Conservation (phyloP, 345 rosid genomes). For the Salix koriyanagi region DNA sequence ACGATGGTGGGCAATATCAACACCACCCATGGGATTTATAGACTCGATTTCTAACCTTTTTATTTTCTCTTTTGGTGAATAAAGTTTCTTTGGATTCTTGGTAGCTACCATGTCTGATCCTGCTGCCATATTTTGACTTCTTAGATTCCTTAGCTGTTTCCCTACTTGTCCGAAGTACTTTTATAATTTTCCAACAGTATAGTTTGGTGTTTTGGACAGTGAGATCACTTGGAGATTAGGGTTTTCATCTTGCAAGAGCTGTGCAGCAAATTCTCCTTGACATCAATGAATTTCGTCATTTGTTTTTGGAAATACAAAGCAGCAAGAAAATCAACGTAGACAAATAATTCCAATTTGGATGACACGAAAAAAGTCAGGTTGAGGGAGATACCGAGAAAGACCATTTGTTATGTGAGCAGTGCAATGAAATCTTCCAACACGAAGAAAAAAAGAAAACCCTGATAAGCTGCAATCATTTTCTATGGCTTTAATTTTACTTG, state of each 20-base stretch:
- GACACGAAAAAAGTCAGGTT: not conserved
- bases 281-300: not conserved
- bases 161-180: slow-evolving; percentile 34
- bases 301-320: not conserved
- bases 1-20: slow-evolving; percentile 33
- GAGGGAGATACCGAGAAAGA: not conserved
- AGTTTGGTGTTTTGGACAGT: not conserved
- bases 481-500: slow-evolving; percentile 6
- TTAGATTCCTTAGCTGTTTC: slow-evolving; percentile 18
- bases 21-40: slow-evolving; percentile 8
- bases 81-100: slow-evolving; percentile 40
- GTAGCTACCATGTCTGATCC: slow-evolving; percentile 38
- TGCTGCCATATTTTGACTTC: slow-evolving; percentile 38
- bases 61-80: slow-evolving; percentile 21
- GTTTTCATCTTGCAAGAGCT: not conserved
- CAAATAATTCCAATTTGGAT: not conserved
- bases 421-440: not conserved
- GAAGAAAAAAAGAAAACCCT: not conserved
- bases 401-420: not conserved
- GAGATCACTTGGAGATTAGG: not conserved
- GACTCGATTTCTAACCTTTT: slow-evolving; percentile 1
- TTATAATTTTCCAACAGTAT: not conserved
- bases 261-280: not conserved
- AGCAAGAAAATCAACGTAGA: not conserved
- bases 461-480: not conserved